Conservation (phyloP, 352 stramenopile genomes). For the Phytopythium montanum region DNA sequence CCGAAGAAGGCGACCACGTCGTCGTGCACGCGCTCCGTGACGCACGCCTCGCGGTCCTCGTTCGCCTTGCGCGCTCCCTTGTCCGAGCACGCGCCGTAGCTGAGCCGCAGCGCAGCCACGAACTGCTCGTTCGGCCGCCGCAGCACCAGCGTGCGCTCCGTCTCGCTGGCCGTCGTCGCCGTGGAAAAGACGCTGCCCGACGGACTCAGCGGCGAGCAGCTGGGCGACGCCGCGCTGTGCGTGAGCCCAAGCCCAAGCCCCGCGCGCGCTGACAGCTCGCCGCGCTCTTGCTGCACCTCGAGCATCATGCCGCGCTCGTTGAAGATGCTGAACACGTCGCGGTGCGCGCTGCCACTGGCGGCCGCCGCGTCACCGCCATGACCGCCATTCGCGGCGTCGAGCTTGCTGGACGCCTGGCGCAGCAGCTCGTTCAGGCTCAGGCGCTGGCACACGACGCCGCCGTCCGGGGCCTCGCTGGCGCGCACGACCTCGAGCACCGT, state of each 20-base stretch:
- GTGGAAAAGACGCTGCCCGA: slow-evolving; percentile 70
- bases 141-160: slow-evolving; percentile 60
- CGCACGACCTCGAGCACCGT: slow-evolving; percentile 29
- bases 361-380: slow-evolving; percentile 14
- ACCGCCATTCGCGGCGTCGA: slow-evolving; percentile 19
- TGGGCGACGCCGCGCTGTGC: slow-evolving; percentile 8
- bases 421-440: slow-evolving; percentile 55
- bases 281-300: slow-evolving; percentile 19
- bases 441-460: slow-evolving; percentile 20
- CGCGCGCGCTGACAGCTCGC: background rate
- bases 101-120: slow-evolving; percentile 48
- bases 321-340: slow-evolving; percentile 87
- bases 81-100: slow-evolving; percentile 71
- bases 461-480: slow-evolving; percentile 12
- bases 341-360: slow-evolving; percentile 36
- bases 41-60: slow-evolving; percentile 65
- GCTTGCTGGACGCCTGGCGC: slow-evolving; percentile 40
- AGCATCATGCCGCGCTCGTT: slow-evolving; percentile 72
- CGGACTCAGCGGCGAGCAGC: slow-evolving; percentile 47
- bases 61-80: slow-evolving; percentile 71
- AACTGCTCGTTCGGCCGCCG: slow-evolving; percentile 46
- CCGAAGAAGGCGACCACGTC: slow-evolving; percentile 77
- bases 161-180: slow-evolving; percentile 69
- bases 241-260: too few species aligned
- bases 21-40: slow-evolving; percentile 41